phyloP scores from a whole-genome alignment of 202 grass and related monocot species.

The Setaria italica region DNA sequence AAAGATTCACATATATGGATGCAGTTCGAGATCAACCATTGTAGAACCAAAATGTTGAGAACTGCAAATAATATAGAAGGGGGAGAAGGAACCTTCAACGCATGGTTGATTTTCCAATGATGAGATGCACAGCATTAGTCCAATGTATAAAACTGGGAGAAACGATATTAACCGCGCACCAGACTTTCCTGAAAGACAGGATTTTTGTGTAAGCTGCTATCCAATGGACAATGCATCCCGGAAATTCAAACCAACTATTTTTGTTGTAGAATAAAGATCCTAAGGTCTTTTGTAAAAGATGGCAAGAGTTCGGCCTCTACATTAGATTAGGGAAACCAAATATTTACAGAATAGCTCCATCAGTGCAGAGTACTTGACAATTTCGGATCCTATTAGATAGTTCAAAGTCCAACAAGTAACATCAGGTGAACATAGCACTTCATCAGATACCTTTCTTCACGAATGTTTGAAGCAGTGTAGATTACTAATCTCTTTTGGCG shows the following conservation, averaged over 20 bases:
- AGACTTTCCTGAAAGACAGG: conserved; percentile 26
- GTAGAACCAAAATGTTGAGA: not conserved
- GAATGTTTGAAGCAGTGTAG: not conserved
- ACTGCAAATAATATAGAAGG: not conserved
- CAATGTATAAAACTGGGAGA: conserved; percentile 20
- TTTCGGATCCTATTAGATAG: not conserved
- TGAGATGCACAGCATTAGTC: not conserved
- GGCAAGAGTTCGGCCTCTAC: not conserved
- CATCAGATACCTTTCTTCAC: conserved; percentile 4
- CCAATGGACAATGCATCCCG: not conserved
- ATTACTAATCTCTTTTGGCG: not conserved
- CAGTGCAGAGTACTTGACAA: too few species aligned
- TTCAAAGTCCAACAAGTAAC: not conserved
- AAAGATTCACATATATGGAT: too few species aligned
- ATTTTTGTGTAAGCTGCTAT: conserved; percentile 4
- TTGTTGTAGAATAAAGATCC: not conserved
- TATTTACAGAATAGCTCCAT: not conserved
- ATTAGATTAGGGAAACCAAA: not conserved
- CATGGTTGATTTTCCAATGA: conserved; percentile 16
- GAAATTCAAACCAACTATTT: conserved; percentile 4
- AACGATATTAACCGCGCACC: not conserved
- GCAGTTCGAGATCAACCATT: too few species aligned
- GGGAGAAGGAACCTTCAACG: not conserved
- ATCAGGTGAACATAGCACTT: not conserved
- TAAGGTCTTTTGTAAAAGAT: not conserved